Evolutionary conservation across 331 rosid species (phyloP).

Genomic region (Phaseolus coccineus): DNA sequence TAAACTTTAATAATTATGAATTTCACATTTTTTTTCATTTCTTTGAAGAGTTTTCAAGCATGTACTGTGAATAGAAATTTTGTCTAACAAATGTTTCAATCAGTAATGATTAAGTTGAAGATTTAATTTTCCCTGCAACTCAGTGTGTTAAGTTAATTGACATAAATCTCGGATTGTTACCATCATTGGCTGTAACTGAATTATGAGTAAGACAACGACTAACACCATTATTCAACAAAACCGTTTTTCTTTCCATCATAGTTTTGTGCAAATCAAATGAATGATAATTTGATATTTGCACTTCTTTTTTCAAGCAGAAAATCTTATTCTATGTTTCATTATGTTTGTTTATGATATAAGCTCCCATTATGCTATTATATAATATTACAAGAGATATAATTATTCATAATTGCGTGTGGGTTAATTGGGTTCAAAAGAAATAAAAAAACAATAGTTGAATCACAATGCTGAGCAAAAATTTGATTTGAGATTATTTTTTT

Average conservation of each 20-base stretch:
- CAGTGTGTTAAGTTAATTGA: slow-evolving; percentile 2
- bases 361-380: slow-evolving; percentile 29
- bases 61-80: neutral
- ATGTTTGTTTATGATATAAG: slow-evolving; percentile 43
- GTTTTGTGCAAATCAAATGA: slow-evolving; percentile 32
- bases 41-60: too few species aligned
- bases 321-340: slow-evolving; percentile 12
- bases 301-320: neutral
- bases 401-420: slow-evolving; percentile 23
- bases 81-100: neutral
- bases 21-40: too few species aligned
- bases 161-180: neutral
- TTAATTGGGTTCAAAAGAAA: neutral
- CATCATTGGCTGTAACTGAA: slow-evolving; percentile 32
- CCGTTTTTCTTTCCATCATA: slow-evolving; percentile 2
- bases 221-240: neutral
- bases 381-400: neutral
- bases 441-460: neutral
- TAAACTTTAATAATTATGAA: too few species aligned
- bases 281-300: slow-evolving; percentile 16
- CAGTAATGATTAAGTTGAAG: slow-evolving; percentile 35
- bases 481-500: neutral
- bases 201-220: slow-evolving; percentile 15
- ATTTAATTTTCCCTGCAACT: neutral
- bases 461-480: neutral